A percentile compares a stretch with the other conserved stretches of the same genome.
phyloP scores from a whole-genome alignment of 805 yeast genomes.

The Torulaspora maleeae region DNA sequence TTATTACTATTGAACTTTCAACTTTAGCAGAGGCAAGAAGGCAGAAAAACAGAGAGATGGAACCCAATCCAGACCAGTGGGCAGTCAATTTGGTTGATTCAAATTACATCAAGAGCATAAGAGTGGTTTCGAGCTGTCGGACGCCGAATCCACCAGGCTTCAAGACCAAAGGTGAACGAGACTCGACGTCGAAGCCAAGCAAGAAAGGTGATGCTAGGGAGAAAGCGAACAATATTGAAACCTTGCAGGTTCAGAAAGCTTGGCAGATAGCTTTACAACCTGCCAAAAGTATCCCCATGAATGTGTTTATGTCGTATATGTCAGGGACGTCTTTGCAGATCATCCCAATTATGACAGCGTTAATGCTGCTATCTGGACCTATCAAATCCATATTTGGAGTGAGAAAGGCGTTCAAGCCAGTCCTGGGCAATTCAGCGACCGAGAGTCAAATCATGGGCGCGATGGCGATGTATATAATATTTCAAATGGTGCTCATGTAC shows the following conservation, averaged over 20 bases:
- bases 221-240: constrained; percentile 8
- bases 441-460: constrained; percentile 32
- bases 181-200: constrained; percentile 8
- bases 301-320: constrained; percentile 84
- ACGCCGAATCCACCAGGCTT: constrained; percentile 31
- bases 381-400: constrained; percentile 63
- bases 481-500: constrained; percentile 52
- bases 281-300: constrained; percentile 85
- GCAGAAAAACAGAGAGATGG: constrained; percentile 1
- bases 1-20: background rate
- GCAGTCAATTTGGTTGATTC: constrained; percentile 15
- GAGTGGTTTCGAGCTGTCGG: constrained; percentile 9
- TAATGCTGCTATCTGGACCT: constrained; percentile 77
- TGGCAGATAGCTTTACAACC: constrained; percentile 86
- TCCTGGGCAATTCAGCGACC: constrained; percentile 37
- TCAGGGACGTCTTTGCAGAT: constrained; percentile 86
- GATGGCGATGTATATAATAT: constrained; percentile 44
- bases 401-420: constrained; percentile 48
- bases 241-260: constrained; percentile 51
- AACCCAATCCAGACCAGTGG: constrained; percentile 17
- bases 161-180: constrained; percentile 8
- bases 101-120: constrained; percentile 11
- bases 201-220: constrained; percentile 2
- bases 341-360: constrained; percentile 85
- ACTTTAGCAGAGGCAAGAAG: background rate